Base-by-base conservation (phyloP, 345 rosid genomes). In the Lumnitzera racemosa region DNA sequence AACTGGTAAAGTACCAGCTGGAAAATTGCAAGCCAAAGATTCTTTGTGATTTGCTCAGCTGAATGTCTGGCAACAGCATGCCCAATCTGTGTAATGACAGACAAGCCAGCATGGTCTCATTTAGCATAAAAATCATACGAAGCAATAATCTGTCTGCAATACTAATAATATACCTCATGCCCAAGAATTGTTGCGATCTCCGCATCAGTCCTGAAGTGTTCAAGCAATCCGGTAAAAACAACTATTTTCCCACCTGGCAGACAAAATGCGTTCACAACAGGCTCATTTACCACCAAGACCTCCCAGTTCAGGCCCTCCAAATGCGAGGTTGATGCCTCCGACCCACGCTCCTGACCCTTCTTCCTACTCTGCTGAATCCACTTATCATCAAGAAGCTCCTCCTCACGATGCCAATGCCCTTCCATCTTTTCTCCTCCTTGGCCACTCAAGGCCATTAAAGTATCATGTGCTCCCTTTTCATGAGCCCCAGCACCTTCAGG, bases 231-330 rank as follows among this genome's bases (percentile, higher is more conserved):
- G 2, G 95, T 80, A 62, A 83, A 90, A 12, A 94, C 92, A 23
- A 90, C 97, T 63, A 94, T 86, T 76, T 90, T 88, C 57, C 97
- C 97, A 55, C 89, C 96, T 36, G 97, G 97, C 62, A 88, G 74
- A 65, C 96, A 90, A 57, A 90, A 79, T 36, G 99, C 99, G 65
- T 90, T 86, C 31, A 86, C 81, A 46, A 76, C 68, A 61, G 92
- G 86, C 51, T 87, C 86, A 29, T 94, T 75, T 68, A 86, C 90
- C 59, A 94, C 97, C 76, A 90, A 63, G 46, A 94, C 80, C 77
- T 90, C 99, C 97, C 99, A 94, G 56, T 80, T 83, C 51, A 90
- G 68, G 23, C 91, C 96, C 15, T 84, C 96, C 53, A 94, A 78
- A 69, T 94, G 99, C 15, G 83, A 74, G 10, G 82, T 83, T 3